Base-by-base conservation (phyloP, 148 eudicot genomes). In the Rhododendron ovatum region DNA sequence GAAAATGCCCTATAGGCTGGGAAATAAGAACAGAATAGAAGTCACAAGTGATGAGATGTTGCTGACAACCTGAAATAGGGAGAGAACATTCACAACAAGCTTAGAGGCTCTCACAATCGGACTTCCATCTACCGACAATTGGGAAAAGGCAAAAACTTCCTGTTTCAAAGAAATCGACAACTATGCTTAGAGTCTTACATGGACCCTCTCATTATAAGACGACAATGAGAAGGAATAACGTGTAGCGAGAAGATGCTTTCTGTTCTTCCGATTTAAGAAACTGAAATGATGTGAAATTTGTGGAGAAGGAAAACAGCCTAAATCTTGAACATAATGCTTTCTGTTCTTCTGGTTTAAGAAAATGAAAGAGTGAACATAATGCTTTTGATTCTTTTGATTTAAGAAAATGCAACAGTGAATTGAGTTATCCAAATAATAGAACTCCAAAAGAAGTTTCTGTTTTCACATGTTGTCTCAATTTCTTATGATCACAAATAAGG, bases 71-170 rank as follows among this genome's bases (percentile, higher is more conserved):
- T 82, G 84, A 82, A 82, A 82, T 15, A 65, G 57, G 57, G 85
- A 67, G 41, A 83, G 85, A 65, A 83, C 85, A 83, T 55, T 53
- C 47, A 55, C 39, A 41, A 65, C 37, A 22, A 71, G 83, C 47
- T 81, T 81, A 18, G 28, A 55, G 2, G 48, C 83, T 81, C 83
- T 81, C 3, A 20, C 69, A 81, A 47, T 81, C 17, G 33, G 28
- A 81, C 28, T 33, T 35, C 47, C 83, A 81, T 81, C 71, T 33
- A 26, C 18, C 71, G 20, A 53, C 45, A 81, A 17, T 15, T 9
- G 69, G 15, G 28, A 57, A 81, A 81, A 81, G 18, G 48, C 83
- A 43, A 81, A 57, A 53, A 81, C 69, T 57, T 81, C 83, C 71
- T 81, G 83, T 81, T 57, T 57, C 71, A 81, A 47, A 35, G 26